Conservation (phyloP, 2,329 filamentous ascomycete genomes). For the Aureobasidium sp. region DNA sequence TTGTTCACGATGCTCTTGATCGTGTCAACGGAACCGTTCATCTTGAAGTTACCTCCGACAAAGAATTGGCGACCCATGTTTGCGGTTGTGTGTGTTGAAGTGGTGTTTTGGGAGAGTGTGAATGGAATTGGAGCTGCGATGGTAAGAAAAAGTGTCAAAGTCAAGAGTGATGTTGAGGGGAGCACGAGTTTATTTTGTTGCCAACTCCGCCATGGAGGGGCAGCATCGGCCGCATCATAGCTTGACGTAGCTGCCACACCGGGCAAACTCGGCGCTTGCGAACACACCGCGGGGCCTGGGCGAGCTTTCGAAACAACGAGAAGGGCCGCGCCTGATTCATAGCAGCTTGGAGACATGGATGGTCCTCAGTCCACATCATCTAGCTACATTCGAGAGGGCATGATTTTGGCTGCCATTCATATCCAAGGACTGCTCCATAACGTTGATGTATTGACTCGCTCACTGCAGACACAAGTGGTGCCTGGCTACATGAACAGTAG, state of each 20-base stretch:
- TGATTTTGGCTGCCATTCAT: no score
- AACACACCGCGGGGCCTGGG: not conserved
- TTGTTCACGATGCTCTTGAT: constrained; percentile 85
- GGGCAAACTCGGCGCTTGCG: constrained; percentile 1
- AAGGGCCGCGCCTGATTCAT: not conserved
- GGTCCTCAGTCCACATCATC: not conserved
- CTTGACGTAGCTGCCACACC: constrained; percentile 9
- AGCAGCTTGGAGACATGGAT: not conserved
- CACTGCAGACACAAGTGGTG: not conserved
- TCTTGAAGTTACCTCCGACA: constrained; percentile 95
- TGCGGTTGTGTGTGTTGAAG: constrained; percentile 15
- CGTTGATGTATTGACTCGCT: not conserved
- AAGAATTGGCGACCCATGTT: constrained; percentile 35
- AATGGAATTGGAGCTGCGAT: not conserved
- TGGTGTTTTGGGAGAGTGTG: not conserved
- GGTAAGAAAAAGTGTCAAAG: constrained; percentile 5
- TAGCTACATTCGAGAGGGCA: no score
- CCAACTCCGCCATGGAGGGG: constrained; percentile 4
- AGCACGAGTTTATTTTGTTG: constrained; percentile 9
- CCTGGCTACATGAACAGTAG: not conserved
- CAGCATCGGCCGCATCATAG: constrained; percentile 10
- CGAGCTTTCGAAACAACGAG: not conserved
- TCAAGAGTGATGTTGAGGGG: not conserved
- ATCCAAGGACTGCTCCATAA: not conserved
- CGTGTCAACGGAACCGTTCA: constrained; percentile 88